Conservation (phyloP, 2,329 filamentous ascomycete species). For the Proliferodiscus dingleyae region DNA sequence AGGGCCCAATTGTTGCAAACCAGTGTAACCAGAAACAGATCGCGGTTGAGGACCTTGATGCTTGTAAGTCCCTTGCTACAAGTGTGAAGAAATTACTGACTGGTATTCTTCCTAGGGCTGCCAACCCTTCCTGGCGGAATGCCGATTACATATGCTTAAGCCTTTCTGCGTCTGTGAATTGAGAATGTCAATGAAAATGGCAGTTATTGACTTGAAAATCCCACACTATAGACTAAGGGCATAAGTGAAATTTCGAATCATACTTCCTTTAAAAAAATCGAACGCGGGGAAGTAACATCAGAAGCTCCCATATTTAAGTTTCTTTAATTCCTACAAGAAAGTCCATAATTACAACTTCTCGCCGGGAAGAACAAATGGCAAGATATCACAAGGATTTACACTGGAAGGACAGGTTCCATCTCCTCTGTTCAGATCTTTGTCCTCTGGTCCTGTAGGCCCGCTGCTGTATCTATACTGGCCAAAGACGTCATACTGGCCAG, state of each 20-base stretch:
- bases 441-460: conserved; percentile 54
- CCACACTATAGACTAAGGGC: too few species aligned
- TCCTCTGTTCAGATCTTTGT: conserved; percentile 46
- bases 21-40: conserved; percentile 42
- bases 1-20: conserved; percentile 41
- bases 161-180: too few species aligned
- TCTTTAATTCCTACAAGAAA: too few species aligned
- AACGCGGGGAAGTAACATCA: too few species aligned
- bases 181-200: too few species aligned
- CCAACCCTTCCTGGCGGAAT: neutral
- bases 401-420: neutral
- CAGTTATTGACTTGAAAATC: too few species aligned
- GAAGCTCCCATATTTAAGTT: too few species aligned
- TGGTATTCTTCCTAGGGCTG: neutral
- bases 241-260: too few species aligned
- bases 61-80: conserved; percentile 36
- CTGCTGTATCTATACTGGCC: conserved; percentile 39
- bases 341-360: neutral
- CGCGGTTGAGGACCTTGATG: conserved; percentile 44
- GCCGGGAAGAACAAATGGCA: neutral
- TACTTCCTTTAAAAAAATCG: too few species aligned
- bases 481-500: conserved; percentile 37
- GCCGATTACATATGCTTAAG: neutral
- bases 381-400: neutral
- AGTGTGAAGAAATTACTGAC: neutral